Conservation (phyloP, 2,329 filamentous ascomycete species). For the Calonectria hawksworthii region DNA sequence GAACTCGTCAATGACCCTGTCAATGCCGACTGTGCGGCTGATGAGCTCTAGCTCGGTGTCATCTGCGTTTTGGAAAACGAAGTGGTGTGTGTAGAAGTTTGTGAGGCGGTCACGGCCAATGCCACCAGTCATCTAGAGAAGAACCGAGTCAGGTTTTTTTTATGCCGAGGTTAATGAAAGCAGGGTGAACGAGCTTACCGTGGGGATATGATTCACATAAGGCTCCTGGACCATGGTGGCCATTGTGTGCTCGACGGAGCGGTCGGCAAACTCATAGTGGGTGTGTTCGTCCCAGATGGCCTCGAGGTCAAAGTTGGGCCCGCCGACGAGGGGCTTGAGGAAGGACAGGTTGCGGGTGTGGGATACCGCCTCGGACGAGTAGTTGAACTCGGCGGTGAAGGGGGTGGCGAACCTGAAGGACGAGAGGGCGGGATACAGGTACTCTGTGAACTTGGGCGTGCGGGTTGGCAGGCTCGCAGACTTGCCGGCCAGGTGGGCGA, state of each 20-base stretch:
- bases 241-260: slow-evolving; percentile 81
- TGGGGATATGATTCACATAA: slow-evolving; percentile 84
- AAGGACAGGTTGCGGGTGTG: slow-evolving; percentile 78
- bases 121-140: slow-evolving; percentile 71
- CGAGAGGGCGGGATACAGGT: slow-evolving; percentile 56
- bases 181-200: no score
- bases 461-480: slow-evolving; percentile 12
- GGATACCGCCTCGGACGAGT: slow-evolving; percentile 68
- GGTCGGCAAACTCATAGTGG: slow-evolving; percentile 76
- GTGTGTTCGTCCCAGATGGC: slow-evolving; percentile 86
- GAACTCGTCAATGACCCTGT: slow-evolving; percentile 81
- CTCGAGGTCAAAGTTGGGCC: slow-evolving; percentile 81
- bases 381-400: slow-evolving; percentile 63
- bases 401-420: slow-evolving; percentile 62
- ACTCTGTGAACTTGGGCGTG: slow-evolving; percentile 38
- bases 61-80: slow-evolving; percentile 79
- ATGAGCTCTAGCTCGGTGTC: slow-evolving; percentile 78
- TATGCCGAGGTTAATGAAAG: rapidly evolving
- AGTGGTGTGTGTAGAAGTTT: slow-evolving; percentile 79
- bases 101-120: slow-evolving; percentile 75
- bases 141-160: background rate
- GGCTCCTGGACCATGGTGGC: slow-evolving; percentile 85
- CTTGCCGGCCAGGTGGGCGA: slow-evolving; percentile 37
- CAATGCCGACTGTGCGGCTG: slow-evolving; percentile 78
- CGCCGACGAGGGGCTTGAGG: slow-evolving; percentile 72